Conservation (phyloP, 345 rosid genomes). For the Orychophragmus violaceus region DNA sequence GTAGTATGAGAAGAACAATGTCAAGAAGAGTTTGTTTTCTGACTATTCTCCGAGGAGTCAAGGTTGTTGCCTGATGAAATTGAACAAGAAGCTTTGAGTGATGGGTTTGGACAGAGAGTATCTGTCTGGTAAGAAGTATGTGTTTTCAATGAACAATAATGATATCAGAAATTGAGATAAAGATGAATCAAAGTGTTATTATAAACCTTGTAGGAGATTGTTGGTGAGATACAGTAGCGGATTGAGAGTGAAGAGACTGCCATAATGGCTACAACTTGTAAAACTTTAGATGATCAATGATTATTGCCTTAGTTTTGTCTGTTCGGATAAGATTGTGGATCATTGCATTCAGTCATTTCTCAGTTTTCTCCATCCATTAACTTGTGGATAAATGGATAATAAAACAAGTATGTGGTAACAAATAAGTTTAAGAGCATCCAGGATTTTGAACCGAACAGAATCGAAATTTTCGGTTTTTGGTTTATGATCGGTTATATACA, state of each 20-base stretch:
- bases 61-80: constrained; percentile 17
- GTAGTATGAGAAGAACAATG: background rate
- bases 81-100: constrained; percentile 26
- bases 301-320: constrained; percentile 1
- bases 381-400: constrained; percentile 1
- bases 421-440: background rate
- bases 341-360: background rate
- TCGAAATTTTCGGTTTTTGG: no score
- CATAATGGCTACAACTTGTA: constrained; percentile 30
- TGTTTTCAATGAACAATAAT: background rate
- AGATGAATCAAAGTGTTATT: background rate
- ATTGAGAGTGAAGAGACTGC: constrained; percentile 49
- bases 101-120: constrained; percentile 25
- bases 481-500: no score
- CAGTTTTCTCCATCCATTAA: background rate
- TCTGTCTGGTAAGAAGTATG: constrained; percentile 34
- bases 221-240: constrained; percentile 35
- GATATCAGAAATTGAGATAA: background rate
- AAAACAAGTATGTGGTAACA: background rate
- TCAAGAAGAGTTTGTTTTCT: constrained; percentile 12
- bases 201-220: constrained; percentile 40
- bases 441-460: no score
- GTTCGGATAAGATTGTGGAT: constrained; percentile 12
- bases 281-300: background rate
- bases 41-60: constrained; percentile 37